Evolutionary conservation across 2,329 filamentous ascomycete species (phyloP).

Genomic region (Periconia digitata): DNA sequence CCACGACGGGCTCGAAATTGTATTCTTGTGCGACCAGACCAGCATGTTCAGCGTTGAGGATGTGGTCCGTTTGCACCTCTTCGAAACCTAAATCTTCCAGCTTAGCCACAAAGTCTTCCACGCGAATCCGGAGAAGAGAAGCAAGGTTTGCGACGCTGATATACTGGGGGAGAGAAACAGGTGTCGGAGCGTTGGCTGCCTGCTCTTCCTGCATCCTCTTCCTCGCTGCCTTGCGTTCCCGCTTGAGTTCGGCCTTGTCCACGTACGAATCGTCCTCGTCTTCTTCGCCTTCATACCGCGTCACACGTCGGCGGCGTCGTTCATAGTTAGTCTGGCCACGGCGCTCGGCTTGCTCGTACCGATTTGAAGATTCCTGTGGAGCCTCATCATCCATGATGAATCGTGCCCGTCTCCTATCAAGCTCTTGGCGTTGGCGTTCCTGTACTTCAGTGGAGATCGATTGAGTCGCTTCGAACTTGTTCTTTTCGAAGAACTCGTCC

Average conservation of each 20-base stretch:
- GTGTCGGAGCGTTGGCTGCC: slow-evolving; percentile 24
- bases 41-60: slow-evolving; percentile 88
- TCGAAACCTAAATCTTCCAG: slow-evolving; percentile 91
- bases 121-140: slow-evolving; percentile 69
- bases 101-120: slow-evolving; percentile 71
- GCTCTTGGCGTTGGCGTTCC: slow-evolving; percentile 20
- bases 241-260: slow-evolving; percentile 33
- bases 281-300: slow-evolving; percentile 24
- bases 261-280: slow-evolving; percentile 23
- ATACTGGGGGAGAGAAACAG: slow-evolving; percentile 81
- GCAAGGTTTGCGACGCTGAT: slow-evolving; percentile 87
- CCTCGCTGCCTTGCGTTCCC: slow-evolving; percentile 36
- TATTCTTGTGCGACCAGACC: slow-evolving; percentile 90
- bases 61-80: slow-evolving; percentile 76
- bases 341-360: slow-evolving; percentile 34
- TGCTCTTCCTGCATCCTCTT: slow-evolving; percentile 33
- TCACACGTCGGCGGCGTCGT: slow-evolving; percentile 18
- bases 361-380: slow-evolving; percentile 22
- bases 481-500: slow-evolving; percentile 27
- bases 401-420: slow-evolving; percentile 26
- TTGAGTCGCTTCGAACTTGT: slow-evolving; percentile 16
- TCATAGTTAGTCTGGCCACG: slow-evolving; percentile 20
- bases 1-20: slow-evolving; percentile 82
- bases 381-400: slow-evolving; percentile 26
- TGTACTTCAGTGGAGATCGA: slow-evolving; percentile 8